Percentiles rank a stretch among this genome's conserved stretches.
Conservation (phyloP, 164 flowering plant species). For the Nymphaea thermarum region DNA sequence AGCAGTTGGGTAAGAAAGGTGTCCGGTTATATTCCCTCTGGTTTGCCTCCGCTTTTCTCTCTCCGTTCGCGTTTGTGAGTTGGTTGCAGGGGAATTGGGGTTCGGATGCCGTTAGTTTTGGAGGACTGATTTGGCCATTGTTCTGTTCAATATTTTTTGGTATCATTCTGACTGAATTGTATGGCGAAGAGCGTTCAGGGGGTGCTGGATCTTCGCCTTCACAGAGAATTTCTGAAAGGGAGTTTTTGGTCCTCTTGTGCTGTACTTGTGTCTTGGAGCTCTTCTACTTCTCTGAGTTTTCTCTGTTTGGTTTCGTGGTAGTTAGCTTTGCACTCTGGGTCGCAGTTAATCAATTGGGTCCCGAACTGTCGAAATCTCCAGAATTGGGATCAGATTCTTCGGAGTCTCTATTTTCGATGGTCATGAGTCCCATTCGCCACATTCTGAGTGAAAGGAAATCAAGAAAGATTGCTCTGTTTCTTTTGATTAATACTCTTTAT, state of each 20-base stretch:
- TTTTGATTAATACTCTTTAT: slow-evolving; percentile 74
- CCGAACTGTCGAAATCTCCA: slow-evolving; percentile 21
- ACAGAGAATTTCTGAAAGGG: slow-evolving; percentile 19
- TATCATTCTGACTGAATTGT: slow-evolving; percentile 71
- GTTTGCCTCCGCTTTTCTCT: slow-evolving; percentile 49
- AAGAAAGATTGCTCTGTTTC: slow-evolving; percentile 85
- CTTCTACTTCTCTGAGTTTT: slow-evolving; percentile 74
- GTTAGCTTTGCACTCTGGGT: slow-evolving; percentile 63
- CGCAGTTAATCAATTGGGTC: slow-evolving; percentile 57
- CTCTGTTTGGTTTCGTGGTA: slow-evolving; percentile 62
- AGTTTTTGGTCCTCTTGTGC: slow-evolving; percentile 53
- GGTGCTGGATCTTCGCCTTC: slow-evolving; percentile 29
- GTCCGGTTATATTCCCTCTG: slow-evolving; percentile 57
- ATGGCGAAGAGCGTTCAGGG: slow-evolving; percentile 42
- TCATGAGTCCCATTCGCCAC: slow-evolving; percentile 65
- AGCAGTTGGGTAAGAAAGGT: slow-evolving; percentile 51
- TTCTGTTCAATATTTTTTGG: slow-evolving; percentile 87
- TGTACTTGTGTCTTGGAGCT: slow-evolving; percentile 77
- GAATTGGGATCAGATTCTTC: slow-evolving; percentile 52
- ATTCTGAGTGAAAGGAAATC: slow-evolving; percentile 87
- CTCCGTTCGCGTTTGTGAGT: slow-evolving; percentile 58
- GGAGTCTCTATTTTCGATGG: slow-evolving; percentile 23
- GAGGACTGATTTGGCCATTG: slow-evolving; percentile 66
- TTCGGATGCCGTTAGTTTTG: slow-evolving; percentile 32
- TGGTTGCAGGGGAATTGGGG: slow-evolving; percentile 32